Evolutionary conservation across 116 monocot species (phyloP), one percentile per base, ranked within the genome.

Genomic region (Cymodocea nodosa): DNA sequence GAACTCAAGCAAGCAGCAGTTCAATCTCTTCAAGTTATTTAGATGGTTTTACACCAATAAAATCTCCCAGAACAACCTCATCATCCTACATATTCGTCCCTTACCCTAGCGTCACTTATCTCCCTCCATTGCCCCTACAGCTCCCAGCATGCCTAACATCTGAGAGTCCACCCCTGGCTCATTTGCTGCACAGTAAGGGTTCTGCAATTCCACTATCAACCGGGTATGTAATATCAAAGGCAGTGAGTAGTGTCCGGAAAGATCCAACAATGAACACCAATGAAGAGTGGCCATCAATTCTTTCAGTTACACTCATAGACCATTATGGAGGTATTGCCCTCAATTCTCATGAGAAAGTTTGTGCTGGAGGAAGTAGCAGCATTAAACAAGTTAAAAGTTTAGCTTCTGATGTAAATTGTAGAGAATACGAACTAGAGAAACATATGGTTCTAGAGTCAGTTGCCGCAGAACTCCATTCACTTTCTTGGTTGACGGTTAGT

Each of bases 101-200:
- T 35, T 87, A 85, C 22, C 83, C 83, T 15, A 77, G 73, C 50
- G 71, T 88, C 60, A 77, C 80, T 15, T 80, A 64, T 56, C 76
- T 97, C 25, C 73, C 90, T 63, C 60, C 85, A 16, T 36, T 73
- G 15, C 83, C 90, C 15, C 36, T 83, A 30, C 97, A 91, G 65
- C 84, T 97, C 15, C 97, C 91, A 0, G 84, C 88, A 16, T 88
- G 85, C 78, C 80, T 91, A 50, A 97, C 97, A 20, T 90, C 91
- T 0, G 87, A 91, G 62, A 91, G 87, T 56, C 97, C 97, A 9
- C 88, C 91, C 1, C 77, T 97, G 23, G 91, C 91, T 22, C 97
- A 97, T 75, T 79, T 97, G 15, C 63, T 97, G 36, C 91, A 97
- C 68, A 97, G 97, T 74, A 90, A 91, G 73, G 97, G 91, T 1